Base-by-base conservation (phyloP, 352 stramenopile species). In the Pythium periplocum region DNA sequence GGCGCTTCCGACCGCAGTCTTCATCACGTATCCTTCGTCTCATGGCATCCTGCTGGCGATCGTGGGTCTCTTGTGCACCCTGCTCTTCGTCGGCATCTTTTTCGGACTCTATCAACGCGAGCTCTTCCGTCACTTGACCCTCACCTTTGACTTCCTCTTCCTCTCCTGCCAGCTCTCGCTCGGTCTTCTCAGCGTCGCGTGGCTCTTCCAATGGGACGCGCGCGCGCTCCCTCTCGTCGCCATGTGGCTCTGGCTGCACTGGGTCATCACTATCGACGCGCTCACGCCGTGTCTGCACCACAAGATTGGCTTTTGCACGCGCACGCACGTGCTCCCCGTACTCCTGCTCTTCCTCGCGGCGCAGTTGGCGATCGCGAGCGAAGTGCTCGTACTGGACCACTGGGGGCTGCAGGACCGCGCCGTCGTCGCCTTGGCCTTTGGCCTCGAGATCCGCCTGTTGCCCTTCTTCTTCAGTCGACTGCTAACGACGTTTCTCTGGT, bases 221-320 rank as follows among this genome's bases (percentile, higher is more conserved):
- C 51, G 58, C 12, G 42, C 34, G 11, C 6, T 65, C 33, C 45
- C 47, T 8, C 9, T 65, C 3, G 47, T 35, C 2, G 47, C 51
- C 30, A 60, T 55, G 46, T 65, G 58, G 58, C 46, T 65, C 7
- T 59, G 58, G 58, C 55, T 69, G 12, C 66, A 71, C 44, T 66
- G 51, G 10, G 51, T 57, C 6, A 40, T 65, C 41, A 60, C 46
- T 0, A 53, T 65, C 33, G 58, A 65, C 52, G 46, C 34, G 5
- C 42, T 59, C 10, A 53, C 46, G 12, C 51, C 66, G 1, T 7
- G 46, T 1, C 37, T 69, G 58, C 38, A 56, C 0, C 33, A 17
- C 8, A 59, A 52, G 4, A 45, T 69, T 31, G 52, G 43, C 34
- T 64, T 63, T 32, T 31, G 50, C n/a, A 55, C 37, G 39, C 55